phyloP scores from a whole-genome alignment of 345 rosid species.

The Alliaria petiolata region DNA sequence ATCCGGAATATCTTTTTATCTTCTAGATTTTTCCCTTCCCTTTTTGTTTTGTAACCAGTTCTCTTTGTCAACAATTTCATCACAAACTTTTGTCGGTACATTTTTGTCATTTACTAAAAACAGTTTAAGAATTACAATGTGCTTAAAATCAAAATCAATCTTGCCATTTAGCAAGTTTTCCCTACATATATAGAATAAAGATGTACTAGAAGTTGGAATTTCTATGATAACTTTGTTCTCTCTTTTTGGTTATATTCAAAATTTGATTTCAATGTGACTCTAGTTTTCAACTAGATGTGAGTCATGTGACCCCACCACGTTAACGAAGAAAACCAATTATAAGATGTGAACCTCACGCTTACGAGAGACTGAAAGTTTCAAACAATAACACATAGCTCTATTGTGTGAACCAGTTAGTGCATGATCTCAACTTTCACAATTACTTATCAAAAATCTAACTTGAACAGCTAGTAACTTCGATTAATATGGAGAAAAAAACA shows the following conservation, averaged over 20 bases:
- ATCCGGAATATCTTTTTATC: background rate
- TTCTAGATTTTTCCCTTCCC: background rate
- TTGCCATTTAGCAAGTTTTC: background rate
- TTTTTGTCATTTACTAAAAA: background rate
- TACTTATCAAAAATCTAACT: too few relatives aligned
- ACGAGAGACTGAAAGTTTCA: too few relatives aligned
- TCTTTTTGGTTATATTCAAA: background rate
- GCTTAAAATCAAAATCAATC: background rate
- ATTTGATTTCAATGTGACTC: too few relatives aligned
- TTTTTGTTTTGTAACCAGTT: too few relatives aligned
- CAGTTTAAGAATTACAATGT: background rate
- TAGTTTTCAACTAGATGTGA: too few relatives aligned
- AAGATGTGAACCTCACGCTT: too few relatives aligned
- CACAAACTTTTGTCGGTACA: background rate
- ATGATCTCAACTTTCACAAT: too few relatives aligned
- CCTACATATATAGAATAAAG: background rate
- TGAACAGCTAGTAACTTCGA: background rate
- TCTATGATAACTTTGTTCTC: background rate
- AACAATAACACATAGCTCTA: too few relatives aligned
- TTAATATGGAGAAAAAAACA: background rate
- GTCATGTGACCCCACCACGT: too few relatives aligned
- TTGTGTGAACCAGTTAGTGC: too few relatives aligned
- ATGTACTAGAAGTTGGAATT: background rate
- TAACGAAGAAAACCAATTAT: too few relatives aligned
- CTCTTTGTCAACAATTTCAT: too few relatives aligned